These are phyloP conservation scores for Cyberlindnera amylophila DNA, from an alignment of 805 yeast genomes.

Conservation along the genomic window DNA sequence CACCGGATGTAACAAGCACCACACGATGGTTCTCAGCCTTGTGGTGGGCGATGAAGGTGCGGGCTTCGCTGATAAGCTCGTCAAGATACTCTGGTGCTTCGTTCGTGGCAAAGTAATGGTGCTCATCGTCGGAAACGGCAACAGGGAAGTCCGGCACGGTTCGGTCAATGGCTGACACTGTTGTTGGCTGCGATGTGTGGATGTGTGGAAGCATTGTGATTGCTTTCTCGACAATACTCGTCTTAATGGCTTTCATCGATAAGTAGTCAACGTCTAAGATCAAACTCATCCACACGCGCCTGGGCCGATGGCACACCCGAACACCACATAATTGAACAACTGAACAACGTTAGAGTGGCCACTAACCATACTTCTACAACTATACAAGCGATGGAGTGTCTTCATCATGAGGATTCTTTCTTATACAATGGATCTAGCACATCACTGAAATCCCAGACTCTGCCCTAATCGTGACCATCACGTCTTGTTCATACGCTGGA, in stretches of 20 bases:
- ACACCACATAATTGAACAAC: too few relatives aligned
- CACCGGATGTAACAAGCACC: slow-evolving; percentile 91
- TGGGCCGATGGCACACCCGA: too few relatives aligned
- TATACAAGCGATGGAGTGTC: background rate
- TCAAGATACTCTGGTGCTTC: slow-evolving; percentile 71
- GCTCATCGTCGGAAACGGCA: slow-evolving; percentile 69
- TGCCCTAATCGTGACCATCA: slow-evolving; percentile 20
- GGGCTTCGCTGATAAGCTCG: slow-evolving; percentile 53
- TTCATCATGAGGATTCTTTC: background rate
- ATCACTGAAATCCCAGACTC: slow-evolving; percentile 1
- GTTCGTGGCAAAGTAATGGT: slow-evolving; percentile 67
- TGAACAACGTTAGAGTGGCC: too few relatives aligned
- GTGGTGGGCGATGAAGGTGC: slow-evolving; percentile 60
- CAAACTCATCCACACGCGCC: too few relatives aligned
- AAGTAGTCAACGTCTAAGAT: too few relatives aligned
- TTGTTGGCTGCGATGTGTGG: slow-evolving; percentile 68
- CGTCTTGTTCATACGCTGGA: slow-evolving; percentile 18
- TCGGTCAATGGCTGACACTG: slow-evolving; percentile 76
- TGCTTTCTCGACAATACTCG: too few relatives aligned
- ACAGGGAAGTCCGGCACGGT: slow-evolving; percentile 71
- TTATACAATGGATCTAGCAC: background rate
- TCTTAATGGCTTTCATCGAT: too few relatives aligned
- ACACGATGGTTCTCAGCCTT: slow-evolving; percentile 41
- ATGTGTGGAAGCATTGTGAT: slow-evolving; percentile 22
- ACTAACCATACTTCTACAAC: slow-evolving; percentile 14